Conservation (phyloP, 176 grass and related monocot genomes). For the Urochloa ruziziensis region DNA sequence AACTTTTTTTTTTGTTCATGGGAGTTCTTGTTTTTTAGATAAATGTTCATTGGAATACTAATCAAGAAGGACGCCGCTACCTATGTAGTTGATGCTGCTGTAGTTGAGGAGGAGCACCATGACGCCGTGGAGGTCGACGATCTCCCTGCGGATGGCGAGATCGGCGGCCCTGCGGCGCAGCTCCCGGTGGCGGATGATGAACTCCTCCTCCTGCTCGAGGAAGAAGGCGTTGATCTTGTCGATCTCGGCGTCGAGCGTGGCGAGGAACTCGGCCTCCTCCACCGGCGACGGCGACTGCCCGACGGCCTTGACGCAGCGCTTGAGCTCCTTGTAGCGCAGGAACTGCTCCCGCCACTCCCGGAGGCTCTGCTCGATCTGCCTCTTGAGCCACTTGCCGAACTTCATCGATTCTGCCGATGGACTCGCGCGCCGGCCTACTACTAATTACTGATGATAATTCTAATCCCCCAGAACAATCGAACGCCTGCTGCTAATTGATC, state of each 20-base stretch:
- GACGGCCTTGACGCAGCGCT: conserved; percentile 57
- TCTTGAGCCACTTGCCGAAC: conserved; percentile 78
- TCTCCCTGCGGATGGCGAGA: conserved; percentile 43
- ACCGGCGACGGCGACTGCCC: conserved; percentile 32
- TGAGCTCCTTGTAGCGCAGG: conserved; percentile 92
- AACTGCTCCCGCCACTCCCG: conserved; percentile 74
- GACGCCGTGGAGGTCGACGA: conserved; percentile 81
- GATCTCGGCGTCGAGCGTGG: conserved; percentile 52
- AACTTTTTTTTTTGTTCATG: background rate
- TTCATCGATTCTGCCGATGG: conserved; percentile 48
- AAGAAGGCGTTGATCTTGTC: conserved; percentile 89
- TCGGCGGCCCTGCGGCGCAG: conserved; percentile 28
- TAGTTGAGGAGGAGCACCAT: conserved; percentile 93
- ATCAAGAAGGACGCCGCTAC: background rate
- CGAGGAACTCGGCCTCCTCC: conserved; percentile 61
- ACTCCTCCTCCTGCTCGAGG: conserved; percentile 92
- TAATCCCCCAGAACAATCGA: background rate
- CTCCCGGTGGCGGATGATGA: conserved; percentile 71
- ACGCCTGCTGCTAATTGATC: background rate
- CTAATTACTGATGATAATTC: background rate
- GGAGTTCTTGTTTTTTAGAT: too few relatives aligned
- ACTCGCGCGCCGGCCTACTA: too few relatives aligned
- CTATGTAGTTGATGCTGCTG: conserved; percentile 91
- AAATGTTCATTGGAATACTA: too few relatives aligned
- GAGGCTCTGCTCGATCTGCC: conserved; percentile 83